These are phyloP conservation scores for Lachnellula cervina DNA, from an alignment of 2,329 filamentous ascomycete species.

Conservation along the genomic window DNA sequence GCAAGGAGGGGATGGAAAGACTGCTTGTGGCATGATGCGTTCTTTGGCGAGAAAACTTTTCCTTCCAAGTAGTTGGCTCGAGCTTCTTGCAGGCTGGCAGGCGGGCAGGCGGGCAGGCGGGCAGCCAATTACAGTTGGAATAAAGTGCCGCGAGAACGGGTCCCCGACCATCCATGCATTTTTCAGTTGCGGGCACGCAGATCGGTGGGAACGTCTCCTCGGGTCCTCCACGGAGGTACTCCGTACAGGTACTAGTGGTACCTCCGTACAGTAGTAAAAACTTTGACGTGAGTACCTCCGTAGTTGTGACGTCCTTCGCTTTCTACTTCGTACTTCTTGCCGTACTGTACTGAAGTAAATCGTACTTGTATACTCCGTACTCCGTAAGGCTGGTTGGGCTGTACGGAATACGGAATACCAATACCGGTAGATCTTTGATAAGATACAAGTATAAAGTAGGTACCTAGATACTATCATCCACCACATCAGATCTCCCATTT, in stretches of 20 bases:
- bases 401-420: too few relatives aligned
- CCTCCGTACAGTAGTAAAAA: too few relatives aligned
- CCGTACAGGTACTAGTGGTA: background rate
- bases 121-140: background rate
- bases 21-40: background rate
- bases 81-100: background rate
- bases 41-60: background rate
- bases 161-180: background rate
- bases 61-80: background rate
- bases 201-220: conserved; percentile 7
- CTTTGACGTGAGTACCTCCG: too few relatives aligned
- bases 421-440: too few relatives aligned
- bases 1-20: conserved; percentile 6
- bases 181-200: background rate
- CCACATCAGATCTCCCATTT: too few relatives aligned
- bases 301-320: background rate
- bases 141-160: background rate
- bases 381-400: conserved; percentile 16
- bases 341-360: too few relatives aligned
- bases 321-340: background rate
- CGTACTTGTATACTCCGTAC: background rate
- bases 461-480: too few relatives aligned
- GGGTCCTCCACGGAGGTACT: background rate
- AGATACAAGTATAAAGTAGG: too few relatives aligned
- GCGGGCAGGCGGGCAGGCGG: background rate